These are phyloP conservation scores for Ganoderma boninense DNA, from an alignment of 1,284 basidiomycete species.

Conservation along the genomic window DNA sequence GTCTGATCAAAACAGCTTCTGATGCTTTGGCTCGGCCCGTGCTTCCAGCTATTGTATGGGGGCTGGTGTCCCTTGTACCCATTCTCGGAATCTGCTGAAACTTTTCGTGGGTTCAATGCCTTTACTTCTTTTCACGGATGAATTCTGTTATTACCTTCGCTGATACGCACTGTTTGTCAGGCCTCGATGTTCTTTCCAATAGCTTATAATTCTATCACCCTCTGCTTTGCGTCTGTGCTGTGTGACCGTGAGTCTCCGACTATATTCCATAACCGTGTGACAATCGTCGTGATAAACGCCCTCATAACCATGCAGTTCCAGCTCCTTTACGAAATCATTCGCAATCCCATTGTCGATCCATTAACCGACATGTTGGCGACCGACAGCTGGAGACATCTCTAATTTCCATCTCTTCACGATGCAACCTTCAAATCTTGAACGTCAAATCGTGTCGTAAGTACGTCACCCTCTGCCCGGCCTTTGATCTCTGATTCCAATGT, in stretches of 20 bases:
- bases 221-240: not conserved
- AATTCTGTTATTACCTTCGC: not conserved
- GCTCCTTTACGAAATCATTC: conserved; percentile 2
- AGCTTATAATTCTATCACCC: not conserved
- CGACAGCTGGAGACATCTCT: not conserved
- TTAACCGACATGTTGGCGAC: not conserved
- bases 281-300: not conserved
- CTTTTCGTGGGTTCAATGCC: not conserved
- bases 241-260: not conserved
- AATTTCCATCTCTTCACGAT: not conserved
- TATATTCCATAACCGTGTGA: not conserved
- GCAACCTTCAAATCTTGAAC: not conserved
- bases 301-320: conserved; percentile 3
- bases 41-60: not conserved
- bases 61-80: not conserved
- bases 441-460: not conserved
- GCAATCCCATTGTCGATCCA: not conserved
- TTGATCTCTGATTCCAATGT: not conserved
- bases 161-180: not conserved
- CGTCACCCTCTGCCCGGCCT: not conserved
- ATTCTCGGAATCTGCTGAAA: not conserved
- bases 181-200: not conserved
- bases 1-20: not conserved
- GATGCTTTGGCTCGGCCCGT: not conserved
- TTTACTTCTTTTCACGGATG: not conserved